phyloP scores from a whole-genome alignment of 1,139 yeast species.

The Hanseniaspora uvarum region DNA sequence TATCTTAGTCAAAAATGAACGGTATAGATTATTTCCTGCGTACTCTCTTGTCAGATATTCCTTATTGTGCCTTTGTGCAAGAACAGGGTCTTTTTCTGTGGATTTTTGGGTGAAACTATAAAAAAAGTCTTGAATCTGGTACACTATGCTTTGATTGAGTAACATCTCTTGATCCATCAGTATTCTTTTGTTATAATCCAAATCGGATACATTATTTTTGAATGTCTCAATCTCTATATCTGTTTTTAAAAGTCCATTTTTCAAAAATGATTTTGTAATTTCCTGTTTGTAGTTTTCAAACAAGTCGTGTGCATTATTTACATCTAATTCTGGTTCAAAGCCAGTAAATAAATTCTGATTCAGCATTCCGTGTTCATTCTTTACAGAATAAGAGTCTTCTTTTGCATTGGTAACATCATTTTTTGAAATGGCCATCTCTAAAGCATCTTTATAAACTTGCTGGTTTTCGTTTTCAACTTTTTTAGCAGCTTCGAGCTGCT shows the following conservation, averaged over 20 bases:
- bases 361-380: neutral
- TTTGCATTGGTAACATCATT: neutral
- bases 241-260: neutral
- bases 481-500: constrained; percentile 1
- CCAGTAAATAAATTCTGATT: neutral
- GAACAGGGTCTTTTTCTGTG: neutral
- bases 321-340: constrained; percentile 7
- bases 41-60: neutral
- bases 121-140: constrained; percentile 6
- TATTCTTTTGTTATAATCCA: neutral
- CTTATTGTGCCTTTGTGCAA: neutral
- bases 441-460: constrained; percentile 12
- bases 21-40: neutral
- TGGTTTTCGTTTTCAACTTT: constrained; percentile 4
- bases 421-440: neutral
- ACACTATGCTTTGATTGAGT: neutral
- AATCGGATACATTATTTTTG: neutral
- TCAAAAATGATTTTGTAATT: neutral
- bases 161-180: neutral
- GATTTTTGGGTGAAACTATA: neutral
- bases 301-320: constrained; percentile 6
- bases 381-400: no score
- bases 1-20: neutral
- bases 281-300: constrained; percentile 3
- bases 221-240: neutral